Evolutionary conservation across 2,329 filamentous ascomycete genomes (phyloP).

Genomic region (Pyrenochaeta sp.): DNA sequence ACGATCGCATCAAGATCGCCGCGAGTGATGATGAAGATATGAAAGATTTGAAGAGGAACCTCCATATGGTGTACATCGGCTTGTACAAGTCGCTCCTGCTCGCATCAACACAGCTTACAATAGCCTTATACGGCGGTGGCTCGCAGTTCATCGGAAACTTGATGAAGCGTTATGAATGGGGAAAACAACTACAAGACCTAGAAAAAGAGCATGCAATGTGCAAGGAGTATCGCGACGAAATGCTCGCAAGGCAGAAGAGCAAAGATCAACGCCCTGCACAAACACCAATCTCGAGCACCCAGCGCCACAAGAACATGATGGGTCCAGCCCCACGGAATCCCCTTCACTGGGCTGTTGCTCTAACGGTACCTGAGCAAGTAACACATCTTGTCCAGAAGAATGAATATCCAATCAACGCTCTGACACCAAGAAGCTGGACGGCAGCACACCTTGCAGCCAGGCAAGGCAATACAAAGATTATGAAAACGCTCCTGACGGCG

Average conservation of each 20-base stretch:
- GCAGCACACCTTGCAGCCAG: slow-evolving; percentile 24
- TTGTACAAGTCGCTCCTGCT: slow-evolving; percentile 21
- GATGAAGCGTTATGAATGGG: slow-evolving; percentile 25
- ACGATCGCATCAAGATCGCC: slow-evolving; percentile 10
- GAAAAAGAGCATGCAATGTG: slow-evolving; percentile 10
- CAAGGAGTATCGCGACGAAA: slow-evolving; percentile 11
- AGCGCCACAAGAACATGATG: slow-evolving; percentile 8
- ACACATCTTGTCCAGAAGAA: slow-evolving; percentile 16
- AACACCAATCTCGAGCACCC: background rate
- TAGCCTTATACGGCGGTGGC: slow-evolving; percentile 14
- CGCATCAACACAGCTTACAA: slow-evolving; percentile 21
- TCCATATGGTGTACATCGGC: slow-evolving; percentile 18
- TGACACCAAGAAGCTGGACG: slow-evolving; percentile 22
- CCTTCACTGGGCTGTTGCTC: slow-evolving; percentile 25
- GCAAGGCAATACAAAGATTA: slow-evolving; percentile 18
- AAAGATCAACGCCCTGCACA: background rate
- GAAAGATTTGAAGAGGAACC: slow-evolving; percentile 15
- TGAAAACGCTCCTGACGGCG: slow-evolving; percentile 19
- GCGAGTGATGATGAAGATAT: slow-evolving; percentile 18
- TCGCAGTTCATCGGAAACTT: slow-evolving; percentile 21
- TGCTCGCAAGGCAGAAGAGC: slow-evolving; percentile 9
- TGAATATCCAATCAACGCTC: slow-evolving; percentile 27
- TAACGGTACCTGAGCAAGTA: slow-evolving; percentile 17
- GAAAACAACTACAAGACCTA: slow-evolving; percentile 18
- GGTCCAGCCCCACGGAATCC: slow-evolving; percentile 24